Conservation (phyloP, 169 alveolate species). For the Prorocentrum cordatum region DNA sequence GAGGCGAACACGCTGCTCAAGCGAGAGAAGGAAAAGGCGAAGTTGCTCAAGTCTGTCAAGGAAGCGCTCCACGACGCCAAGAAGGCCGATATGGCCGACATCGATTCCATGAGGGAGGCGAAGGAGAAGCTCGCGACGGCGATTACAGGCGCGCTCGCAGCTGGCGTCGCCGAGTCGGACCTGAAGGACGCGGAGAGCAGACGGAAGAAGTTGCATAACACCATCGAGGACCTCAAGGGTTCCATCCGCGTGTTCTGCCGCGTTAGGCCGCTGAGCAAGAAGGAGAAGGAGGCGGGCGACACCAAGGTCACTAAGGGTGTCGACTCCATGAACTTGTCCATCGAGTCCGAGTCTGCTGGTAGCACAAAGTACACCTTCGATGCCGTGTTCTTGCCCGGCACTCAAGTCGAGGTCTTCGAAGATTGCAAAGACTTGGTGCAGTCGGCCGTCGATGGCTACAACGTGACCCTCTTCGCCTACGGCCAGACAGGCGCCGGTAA, state of each 20-base stretch:
- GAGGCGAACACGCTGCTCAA: neutral
- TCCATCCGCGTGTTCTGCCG: conserved; percentile 66
- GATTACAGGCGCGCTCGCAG: neutral
- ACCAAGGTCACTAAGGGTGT: neutral
- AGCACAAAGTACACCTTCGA: neutral
- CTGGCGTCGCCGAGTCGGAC: neutral
- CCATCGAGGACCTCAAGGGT: conserved; percentile 59
- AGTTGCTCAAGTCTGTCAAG: neutral
- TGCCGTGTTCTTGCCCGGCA: neutral
- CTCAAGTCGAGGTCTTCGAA: conserved; percentile 49
- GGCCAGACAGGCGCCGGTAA: conserved; percentile 79
- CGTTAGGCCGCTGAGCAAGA: conserved; percentile 38
- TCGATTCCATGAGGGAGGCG: neutral
- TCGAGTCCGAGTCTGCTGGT: neutral
- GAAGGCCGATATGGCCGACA: neutral
- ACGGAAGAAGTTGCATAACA: neutral
- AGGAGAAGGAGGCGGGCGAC: conserved; percentile 15
- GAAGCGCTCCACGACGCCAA: neutral
- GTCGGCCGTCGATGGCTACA: conserved; percentile 76
- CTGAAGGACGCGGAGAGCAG: neutral
- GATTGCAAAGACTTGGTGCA: conserved; percentile 42
- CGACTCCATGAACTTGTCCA: neutral
- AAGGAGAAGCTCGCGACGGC: neutral
- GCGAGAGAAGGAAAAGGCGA: neutral
- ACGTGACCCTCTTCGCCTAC: conserved; percentile 78